Evolutionary conservation across 179 eudicot genomes (phyloP).

Genomic region (Drosera spatulata): DNA sequence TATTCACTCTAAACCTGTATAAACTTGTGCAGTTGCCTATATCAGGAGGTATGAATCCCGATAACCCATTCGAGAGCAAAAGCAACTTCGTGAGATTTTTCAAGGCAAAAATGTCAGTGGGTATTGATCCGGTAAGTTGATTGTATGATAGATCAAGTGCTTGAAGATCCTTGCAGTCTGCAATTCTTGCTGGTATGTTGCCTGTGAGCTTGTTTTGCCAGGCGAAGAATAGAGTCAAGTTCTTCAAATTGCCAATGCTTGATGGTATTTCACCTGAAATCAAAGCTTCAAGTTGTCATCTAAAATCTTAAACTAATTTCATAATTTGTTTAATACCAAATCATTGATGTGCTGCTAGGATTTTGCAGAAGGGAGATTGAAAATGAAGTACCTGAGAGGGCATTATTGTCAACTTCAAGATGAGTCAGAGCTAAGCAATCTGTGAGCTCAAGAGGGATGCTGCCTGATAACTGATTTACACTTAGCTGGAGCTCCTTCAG

Average conservation of each 20-base stretch:
- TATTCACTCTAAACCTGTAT: constrained; percentile 63
- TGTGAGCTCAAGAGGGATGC: constrained; percentile 49
- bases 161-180: constrained; percentile 53
- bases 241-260: constrained; percentile 43
- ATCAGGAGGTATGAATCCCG: constrained; percentile 72
- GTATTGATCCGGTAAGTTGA: constrained; percentile 49
- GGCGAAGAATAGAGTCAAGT: constrained; percentile 64
- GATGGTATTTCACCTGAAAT: constrained; percentile 65
- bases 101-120: constrained; percentile 43
- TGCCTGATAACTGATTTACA: constrained; percentile 58
- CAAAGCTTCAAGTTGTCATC: neutral
- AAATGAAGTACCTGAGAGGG: constrained; percentile 24
- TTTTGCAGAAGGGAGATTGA: neutral
- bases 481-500: constrained; percentile 68
- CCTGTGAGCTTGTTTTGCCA: constrained; percentile 86
- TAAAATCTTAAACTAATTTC: neutral
- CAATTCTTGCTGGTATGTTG: constrained; percentile 44
- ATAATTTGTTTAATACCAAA: too few relatives aligned
- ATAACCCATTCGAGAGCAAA: constrained; percentile 53
- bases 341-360: too few relatives aligned
- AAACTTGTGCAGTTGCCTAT: constrained; percentile 69
- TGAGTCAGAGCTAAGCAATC: constrained; percentile 58
- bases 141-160: constrained; percentile 83
- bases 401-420: constrained; percentile 73
- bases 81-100: constrained; percentile 62